These are phyloP conservation scores for Maudiozyma serrabonitensis DNA, from an alignment of 805 yeast genomes.

Conservation along the genomic window DNA sequence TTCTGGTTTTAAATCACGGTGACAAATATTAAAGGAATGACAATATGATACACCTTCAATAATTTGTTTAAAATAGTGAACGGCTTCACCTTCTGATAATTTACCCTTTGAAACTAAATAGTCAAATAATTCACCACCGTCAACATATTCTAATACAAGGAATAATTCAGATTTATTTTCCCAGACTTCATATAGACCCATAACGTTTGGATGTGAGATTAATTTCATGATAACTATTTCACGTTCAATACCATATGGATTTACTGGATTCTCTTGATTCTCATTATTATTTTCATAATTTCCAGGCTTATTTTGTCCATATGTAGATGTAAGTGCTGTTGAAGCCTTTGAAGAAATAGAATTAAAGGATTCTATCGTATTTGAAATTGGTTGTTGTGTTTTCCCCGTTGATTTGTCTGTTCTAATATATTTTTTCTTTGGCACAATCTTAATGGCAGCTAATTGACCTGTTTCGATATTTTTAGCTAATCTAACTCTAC, in stretches of 20 bases:
- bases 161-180: conserved; percentile 87
- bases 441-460: conserved; percentile 78
- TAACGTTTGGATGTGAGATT: conserved; percentile 85
- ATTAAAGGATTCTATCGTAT: conserved; percentile 7
- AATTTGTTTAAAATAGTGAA: conserved; percentile 67
- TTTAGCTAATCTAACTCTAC: conserved; percentile 67
- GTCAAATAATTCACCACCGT: conserved; percentile 82
- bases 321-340: conserved; percentile 7
- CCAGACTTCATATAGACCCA: conserved; percentile 95
- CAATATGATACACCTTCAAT: conserved; percentile 72
- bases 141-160: conserved; percentile 70
- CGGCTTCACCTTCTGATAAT: conserved; percentile 62
- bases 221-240: conserved; percentile 96
- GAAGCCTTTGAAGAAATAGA: conserved; percentile 12
- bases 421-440: conserved; percentile 37
- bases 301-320: background rate
- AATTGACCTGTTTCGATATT: conserved; percentile 59
- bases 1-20: conserved; percentile 77
- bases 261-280: conserved; percentile 9
- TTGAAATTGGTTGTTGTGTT: background rate
- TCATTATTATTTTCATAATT: conserved; percentile 9
- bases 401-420: background rate
- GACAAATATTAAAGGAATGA: conserved; percentile 72
- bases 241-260: conserved; percentile 90
- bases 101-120: conserved; percentile 60